Conservation (phyloP, 306 rosid genomes). For the Alnus rubra region DNA sequence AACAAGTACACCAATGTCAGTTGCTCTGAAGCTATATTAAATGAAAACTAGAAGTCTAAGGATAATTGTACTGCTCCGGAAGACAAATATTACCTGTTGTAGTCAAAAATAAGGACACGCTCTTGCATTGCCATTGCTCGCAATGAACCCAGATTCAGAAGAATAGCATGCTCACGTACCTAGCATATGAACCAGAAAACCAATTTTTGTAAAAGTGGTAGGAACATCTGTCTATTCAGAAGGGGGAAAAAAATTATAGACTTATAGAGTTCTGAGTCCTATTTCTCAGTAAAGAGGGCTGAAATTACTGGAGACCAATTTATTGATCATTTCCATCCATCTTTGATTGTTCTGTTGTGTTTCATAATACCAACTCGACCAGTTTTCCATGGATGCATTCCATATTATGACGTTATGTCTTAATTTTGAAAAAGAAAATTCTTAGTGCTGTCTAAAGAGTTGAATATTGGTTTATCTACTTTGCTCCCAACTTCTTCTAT, state of each 20-base stretch:
- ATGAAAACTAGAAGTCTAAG: constrained; percentile 4
- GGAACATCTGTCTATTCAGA: not conserved
- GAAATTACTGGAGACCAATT: not conserved
- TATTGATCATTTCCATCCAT: not conserved
- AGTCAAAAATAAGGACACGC: constrained; percentile 79
- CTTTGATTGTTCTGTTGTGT: not conserved
- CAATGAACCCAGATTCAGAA: constrained; percentile 88
- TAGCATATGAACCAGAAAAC: constrained; percentile 36
- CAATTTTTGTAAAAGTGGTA: not conserved
- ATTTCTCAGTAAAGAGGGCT: not conserved
- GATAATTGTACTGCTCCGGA: constrained; percentile 21
- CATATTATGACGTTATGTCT: not conserved
- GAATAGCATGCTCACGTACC: constrained; percentile 96
- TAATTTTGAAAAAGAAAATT: not conserved
- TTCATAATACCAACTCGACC: not conserved
- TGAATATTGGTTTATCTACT: not conserved
- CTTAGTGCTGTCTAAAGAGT: not conserved
- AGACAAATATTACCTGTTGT: constrained; percentile 60
- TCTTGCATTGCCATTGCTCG: constrained; percentile 97
- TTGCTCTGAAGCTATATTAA: constrained; percentile 16
- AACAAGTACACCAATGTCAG: constrained; percentile 25
- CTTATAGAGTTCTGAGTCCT: not conserved
- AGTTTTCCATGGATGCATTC: not conserved
- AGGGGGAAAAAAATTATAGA: not conserved
- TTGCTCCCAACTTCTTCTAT: constrained; percentile 13